These are phyloP conservation scores for Fusarium tjaetaba DNA, from an alignment of 2,329 filamentous ascomycete genomes.

Conservation along the genomic window DNA sequence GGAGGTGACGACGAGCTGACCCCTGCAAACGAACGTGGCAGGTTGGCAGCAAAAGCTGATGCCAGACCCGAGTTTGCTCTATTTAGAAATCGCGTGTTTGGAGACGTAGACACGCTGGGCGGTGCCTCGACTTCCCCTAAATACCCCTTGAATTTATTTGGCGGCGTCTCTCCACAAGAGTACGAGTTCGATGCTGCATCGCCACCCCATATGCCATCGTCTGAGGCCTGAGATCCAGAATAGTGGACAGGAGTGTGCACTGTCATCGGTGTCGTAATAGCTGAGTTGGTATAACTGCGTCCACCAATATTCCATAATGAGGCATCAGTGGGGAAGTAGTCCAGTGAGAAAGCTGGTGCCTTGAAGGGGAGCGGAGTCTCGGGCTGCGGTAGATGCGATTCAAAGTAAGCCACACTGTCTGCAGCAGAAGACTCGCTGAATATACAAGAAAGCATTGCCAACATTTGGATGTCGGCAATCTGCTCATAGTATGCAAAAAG, in stretches of 20 bases:
- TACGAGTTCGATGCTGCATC: constrained; percentile 67
- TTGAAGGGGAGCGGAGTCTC: constrained; percentile 73
- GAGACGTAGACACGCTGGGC: constrained; percentile 68
- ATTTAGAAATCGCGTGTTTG: constrained; percentile 63
- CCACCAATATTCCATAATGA: constrained; percentile 63
- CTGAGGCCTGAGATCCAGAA: constrained; percentile 66
- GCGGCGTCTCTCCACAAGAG: constrained; percentile 71
- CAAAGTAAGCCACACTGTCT: constrained; percentile 66
- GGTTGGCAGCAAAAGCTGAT: constrained; percentile 64
- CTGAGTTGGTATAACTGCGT: constrained; percentile 64
- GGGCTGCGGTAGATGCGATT: constrained; percentile 65
- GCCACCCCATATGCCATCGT: constrained; percentile 62
- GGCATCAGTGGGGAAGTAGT: constrained; percentile 71
- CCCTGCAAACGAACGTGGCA: constrained; percentile 58
- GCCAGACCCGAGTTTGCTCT: constrained; percentile 66
- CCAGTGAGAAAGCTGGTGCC: constrained; percentile 71
- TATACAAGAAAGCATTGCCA: constrained; percentile 76
- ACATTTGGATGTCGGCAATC: constrained; percentile 73
- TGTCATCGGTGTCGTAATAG: constrained; percentile 66
- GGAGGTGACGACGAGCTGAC: constrained; percentile 57
- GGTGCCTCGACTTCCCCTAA: constrained; percentile 57
- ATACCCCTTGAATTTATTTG: constrained; percentile 59
- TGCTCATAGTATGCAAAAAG: constrained; percentile 72
- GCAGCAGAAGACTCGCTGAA: constrained; percentile 70
- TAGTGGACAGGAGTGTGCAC: constrained; percentile 65